A percentile compares a stretch with the other conserved stretches of the same genome.
phyloP scores from a whole-genome alignment of 192 early-diverging fungal species.

The Linnemannia elongata region DNA sequence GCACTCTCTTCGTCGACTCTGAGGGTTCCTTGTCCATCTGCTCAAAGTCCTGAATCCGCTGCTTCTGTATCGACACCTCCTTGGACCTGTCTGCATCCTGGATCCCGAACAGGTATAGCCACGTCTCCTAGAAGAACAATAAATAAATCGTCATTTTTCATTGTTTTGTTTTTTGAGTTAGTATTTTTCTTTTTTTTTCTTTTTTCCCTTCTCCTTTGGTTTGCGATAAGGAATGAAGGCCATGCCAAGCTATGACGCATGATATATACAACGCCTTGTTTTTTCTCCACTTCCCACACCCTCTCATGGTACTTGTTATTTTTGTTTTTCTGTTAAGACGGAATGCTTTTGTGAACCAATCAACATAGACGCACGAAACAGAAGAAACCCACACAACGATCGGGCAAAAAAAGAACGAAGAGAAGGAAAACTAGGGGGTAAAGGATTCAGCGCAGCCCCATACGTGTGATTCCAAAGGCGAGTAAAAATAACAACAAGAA shows the following conservation, averaged over 20 bases:
- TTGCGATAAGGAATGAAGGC: neutral
- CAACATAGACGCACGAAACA: neutral
- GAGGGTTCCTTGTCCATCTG: conserved; percentile 74
- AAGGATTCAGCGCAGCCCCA: neutral
- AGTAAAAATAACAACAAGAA: neutral
- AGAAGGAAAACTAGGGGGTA: neutral
- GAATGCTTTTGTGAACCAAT: neutral
- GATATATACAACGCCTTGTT: neutral
- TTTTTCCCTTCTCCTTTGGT: no score
- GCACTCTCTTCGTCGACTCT: conserved; percentile 77
- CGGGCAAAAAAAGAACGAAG: neutral
- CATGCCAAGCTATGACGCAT: conserved; percentile 3
- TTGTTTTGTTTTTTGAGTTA: neutral
- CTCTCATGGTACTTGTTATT: neutral
- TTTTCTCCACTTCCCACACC: neutral
- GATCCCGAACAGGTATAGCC: conserved; percentile 37
- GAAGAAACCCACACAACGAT: neutral
- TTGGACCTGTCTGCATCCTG: conserved; percentile 31
- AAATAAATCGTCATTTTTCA: neutral
- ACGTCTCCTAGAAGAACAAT: conserved; percentile 22
- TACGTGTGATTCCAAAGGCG: neutral
- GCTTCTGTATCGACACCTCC: conserved; percentile 38
- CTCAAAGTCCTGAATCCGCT: conserved; percentile 34
- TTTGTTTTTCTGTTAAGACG: neutral
- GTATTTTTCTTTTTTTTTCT: no score